Evolutionary conservation across 176 grass and related monocot species (phyloP), one percentile per base, ranked within the genome.

Genomic region (Juncus effusus): DNA sequence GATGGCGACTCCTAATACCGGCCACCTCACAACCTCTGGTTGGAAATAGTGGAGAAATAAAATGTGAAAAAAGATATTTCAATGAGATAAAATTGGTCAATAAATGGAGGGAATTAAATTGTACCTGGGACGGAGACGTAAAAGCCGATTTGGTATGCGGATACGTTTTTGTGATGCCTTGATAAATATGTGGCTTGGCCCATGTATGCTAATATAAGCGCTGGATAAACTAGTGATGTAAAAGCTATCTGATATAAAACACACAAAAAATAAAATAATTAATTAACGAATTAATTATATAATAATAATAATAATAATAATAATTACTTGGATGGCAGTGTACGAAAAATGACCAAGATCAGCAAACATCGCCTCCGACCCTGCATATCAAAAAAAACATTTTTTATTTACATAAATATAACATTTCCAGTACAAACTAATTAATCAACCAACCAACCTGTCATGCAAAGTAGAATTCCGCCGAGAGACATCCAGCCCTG

Each of bases 321-420:
- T 28, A 14, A 16, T 65, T 75, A 92, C 93, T 82, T 97, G 94
- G 61, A 99, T 99, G 55, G 94, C 88, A 78, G 80, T 86, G 52
- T 86, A 99, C 14, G 94, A 93, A 74, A 99, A 99, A 64, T 99
- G 94, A 2, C 94, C 94, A 61, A 99, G 94, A 78, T 99, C 94
- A 11, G 94, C 94, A 74, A 99, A 99, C 94, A 99, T 99, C 67
- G 94, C 94, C 85, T 99, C 94, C 1, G 94, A 99, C 78, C 94
- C 94, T 97, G 75, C 60, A 65, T 38, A 54, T 1, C 19, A 28
- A 28, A 28, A 7, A 74, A 50, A 57, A 14, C 36, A 13, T 69
- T 36, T 74, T 44, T 44, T 16, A 53, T 11, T 4, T 12, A 2
- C 44, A 47, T 47, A 9, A 47, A 47, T 47, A 47, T 47, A 47